Percentiles rank a stretch among this genome's conserved stretches.
Evolutionary conservation across 805 yeast species (phyloP).

Genomic region (Ogataea henricii): DNA sequence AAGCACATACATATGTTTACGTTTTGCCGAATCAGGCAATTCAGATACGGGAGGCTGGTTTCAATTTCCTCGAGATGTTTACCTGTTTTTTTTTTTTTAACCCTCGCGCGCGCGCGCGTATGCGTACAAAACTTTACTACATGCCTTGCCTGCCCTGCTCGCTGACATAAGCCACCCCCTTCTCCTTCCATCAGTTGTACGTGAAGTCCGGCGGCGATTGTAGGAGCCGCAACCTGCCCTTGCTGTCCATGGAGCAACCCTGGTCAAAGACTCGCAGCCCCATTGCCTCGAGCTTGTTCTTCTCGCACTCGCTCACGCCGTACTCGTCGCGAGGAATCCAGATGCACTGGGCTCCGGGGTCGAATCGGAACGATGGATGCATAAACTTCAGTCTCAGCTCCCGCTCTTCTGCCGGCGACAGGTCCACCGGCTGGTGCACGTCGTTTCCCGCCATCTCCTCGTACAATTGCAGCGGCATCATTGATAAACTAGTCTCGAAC

Average conservation of each 20-base stretch:
- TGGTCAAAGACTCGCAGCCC: conserved; percentile 23
- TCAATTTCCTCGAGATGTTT: conserved; percentile 1
- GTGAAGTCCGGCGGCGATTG: conserved; percentile 23
- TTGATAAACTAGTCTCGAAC: conserved; percentile 38
- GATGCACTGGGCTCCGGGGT: conserved; percentile 21
- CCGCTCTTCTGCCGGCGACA: conserved; percentile 2
- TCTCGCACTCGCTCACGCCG: conserved; percentile 34
- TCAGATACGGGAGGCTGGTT: conserved; percentile 22
- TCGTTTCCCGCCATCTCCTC: conserved; percentile 10
- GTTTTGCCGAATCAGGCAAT: conserved; percentile 17
- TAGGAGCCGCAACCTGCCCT: conserved; percentile 12
- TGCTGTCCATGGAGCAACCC: conserved; percentile 20
- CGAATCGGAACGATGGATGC: conserved; percentile 29
- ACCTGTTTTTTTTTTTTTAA: neutral
- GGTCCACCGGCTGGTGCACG: conserved; percentile 8
- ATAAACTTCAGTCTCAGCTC: conserved; percentile 19
- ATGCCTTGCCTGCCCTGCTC: too few relatives aligned
- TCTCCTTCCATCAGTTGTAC: conserved; percentile 8
- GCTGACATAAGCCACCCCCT: neutral
- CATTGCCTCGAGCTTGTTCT: conserved; percentile 22
- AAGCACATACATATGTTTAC: conserved; percentile 11
- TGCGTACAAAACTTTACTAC: neutral
- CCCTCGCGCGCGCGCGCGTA: conserved; percentile 1
- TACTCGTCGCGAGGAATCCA: conserved; percentile 36
- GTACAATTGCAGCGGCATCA: conserved; percentile 39